Base-by-base conservation (phyloP, 2,329 filamentous ascomycete genomes). In the Colletotrichum lentis region DNA sequence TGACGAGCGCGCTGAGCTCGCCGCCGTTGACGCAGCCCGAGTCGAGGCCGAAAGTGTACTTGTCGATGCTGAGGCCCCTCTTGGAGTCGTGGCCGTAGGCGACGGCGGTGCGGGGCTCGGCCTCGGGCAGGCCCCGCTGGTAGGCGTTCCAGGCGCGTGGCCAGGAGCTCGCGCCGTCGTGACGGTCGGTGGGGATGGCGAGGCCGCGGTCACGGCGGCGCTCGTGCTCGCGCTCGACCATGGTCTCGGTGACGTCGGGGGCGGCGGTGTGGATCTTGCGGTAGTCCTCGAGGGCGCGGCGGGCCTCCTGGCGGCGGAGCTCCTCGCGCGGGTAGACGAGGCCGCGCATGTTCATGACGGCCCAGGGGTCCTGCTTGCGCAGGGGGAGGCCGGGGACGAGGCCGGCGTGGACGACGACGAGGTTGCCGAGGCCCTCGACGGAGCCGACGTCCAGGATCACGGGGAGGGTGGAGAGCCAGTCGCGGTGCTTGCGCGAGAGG, bases 311-410 rank as follows among this genome's bases (percentile, higher is more conserved):
- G 73, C 82, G 70, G 81, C 78, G 78, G 35, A 80, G 76, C 27
- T 79, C 75, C 59, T 77, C 74, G 37, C 75, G 76, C 7, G 89
- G 80, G 71, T 83, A 84, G 72, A 91, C 84, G 62, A 97, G 86
- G 7, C 89, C 92, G 64, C 94, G 89, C 92, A 99, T 96, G 76
- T 93, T 96, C 94, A 97, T 97, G 47, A 92, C 91, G 59, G 91
- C 90, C 77, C 88, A 89, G 0, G 94, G 91, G 77, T 97, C 85
- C 73, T 90, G 95, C 59, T 85, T 82, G 53, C 90, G 83, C 16
- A 97, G 82, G 0, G 86, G 78, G 0, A 97, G 80, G 5, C 89
- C 91, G 0, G 95, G 93, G 0, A 96, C 89, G 2, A 98, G 84
- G 0, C 96, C 96, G 0, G 88, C 95, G 80, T 98, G 96, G 7